Percentiles rank a stretch among this genome's conserved stretches.
These are phyloP conservation scores for Colletotrichum musicola DNA, from an alignment of 2,329 filamentous ascomycete species.

Conservation along the genomic window DNA sequence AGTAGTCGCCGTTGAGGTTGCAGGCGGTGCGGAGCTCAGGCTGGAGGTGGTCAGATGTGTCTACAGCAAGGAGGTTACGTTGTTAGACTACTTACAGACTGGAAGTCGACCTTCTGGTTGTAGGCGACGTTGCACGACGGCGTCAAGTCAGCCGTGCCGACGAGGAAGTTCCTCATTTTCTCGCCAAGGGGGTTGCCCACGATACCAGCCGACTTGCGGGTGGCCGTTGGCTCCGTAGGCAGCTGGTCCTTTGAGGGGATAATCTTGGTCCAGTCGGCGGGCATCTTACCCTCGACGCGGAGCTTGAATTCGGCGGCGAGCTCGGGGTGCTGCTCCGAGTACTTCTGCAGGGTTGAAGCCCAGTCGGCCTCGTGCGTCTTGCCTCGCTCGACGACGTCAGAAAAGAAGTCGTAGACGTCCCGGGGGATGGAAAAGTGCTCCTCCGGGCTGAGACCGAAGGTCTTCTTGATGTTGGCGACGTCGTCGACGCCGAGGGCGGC, in stretches of 20 bases:
- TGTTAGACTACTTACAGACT: slow-evolving; percentile 48
- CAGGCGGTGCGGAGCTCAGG: slow-evolving; percentile 54
- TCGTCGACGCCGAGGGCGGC: slow-evolving; percentile 67
- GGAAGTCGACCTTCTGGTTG: slow-evolving; percentile 63
- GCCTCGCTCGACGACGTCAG: slow-evolving; percentile 57
- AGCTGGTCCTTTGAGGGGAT: slow-evolving; percentile 59
- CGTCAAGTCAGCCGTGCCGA: slow-evolving; percentile 65
- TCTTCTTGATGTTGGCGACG: slow-evolving; percentile 55
- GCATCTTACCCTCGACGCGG: slow-evolving; percentile 60
- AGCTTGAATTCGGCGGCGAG: slow-evolving; percentile 61
- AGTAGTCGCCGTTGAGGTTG: slow-evolving; percentile 66
- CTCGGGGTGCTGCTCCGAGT: slow-evolving; percentile 59
- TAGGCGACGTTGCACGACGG: slow-evolving; percentile 68
- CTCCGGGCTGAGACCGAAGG: slow-evolving; percentile 49
- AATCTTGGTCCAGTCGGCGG: slow-evolving; percentile 60
- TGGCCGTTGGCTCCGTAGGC: slow-evolving; percentile 59
- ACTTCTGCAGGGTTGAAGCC: slow-evolving; percentile 55
- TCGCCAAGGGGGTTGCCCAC: slow-evolving; percentile 64
- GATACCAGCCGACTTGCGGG: slow-evolving; percentile 61
- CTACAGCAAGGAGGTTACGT: background rate
- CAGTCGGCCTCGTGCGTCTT: slow-evolving; percentile 60
- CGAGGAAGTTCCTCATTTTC: slow-evolving; percentile 61
- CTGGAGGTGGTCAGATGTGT: slow-evolving; percentile 35
- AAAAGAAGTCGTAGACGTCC: slow-evolving; percentile 64
- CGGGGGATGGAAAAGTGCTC: slow-evolving; percentile 53